Percentiles rank a stretch among this genome's conserved stretches.
phyloP scores from a whole-genome alignment of 2,329 filamentous ascomycete species.

The Pseudogymnoascus sp. region DNA sequence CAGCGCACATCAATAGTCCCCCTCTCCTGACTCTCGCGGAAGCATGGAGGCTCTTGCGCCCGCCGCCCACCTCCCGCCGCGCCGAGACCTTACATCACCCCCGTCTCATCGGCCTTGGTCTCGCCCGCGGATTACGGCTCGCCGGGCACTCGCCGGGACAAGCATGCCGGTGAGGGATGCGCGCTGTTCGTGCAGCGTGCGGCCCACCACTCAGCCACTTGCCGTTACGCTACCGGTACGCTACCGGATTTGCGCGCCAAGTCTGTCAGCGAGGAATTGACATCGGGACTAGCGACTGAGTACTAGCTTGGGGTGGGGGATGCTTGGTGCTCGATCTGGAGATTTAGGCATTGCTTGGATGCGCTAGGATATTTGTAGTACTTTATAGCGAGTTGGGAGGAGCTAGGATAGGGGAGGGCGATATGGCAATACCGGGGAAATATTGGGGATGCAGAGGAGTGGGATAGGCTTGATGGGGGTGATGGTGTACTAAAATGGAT shows the following conservation, averaged over 20 bases:
- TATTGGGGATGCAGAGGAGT: neutral
- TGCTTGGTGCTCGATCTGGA: neutral
- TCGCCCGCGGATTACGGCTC: neutral
- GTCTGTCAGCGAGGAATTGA: neutral
- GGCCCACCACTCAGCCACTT: neutral
- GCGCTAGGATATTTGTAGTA: neutral
- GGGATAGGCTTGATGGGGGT: neutral
- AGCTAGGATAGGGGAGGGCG: neutral
- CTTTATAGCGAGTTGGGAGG: neutral
- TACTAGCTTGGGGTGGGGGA: neutral
- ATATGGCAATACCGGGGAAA: neutral
- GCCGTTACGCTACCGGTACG: neutral
- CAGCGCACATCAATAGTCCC: neutral
- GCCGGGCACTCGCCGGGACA: neutral
- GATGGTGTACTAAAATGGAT: neutral
- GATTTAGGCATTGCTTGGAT: neutral
- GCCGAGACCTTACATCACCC: neutral
- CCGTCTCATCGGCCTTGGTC: neutral
- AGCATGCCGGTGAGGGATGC: neutral
- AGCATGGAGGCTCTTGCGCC: neutral
- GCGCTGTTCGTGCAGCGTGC: neutral
- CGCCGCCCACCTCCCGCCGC: neutral
- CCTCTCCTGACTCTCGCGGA: constrained; percentile 5
- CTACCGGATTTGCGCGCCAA: neutral
- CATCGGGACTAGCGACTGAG: neutral